These are phyloP conservation scores for Coniochaeta sp. DNA, from an alignment of 2,329 filamentous ascomycete genomes.

Conservation along the genomic window DNA sequence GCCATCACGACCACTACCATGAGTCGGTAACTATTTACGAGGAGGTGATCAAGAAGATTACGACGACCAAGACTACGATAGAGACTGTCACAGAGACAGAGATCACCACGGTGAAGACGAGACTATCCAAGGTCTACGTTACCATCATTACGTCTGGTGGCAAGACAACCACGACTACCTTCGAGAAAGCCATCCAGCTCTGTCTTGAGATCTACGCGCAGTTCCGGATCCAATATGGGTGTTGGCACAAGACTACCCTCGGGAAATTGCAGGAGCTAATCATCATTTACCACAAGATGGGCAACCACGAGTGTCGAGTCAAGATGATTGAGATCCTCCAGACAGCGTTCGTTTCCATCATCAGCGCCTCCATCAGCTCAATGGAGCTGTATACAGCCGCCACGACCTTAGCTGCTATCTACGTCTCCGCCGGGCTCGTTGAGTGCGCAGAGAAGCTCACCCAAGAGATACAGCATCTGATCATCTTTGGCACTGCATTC, in stretches of 20 bases:
- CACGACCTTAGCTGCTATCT: constrained; percentile 35
- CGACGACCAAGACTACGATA: constrained; percentile 27
- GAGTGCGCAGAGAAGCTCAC: constrained; percentile 33
- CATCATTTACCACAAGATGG: constrained; percentile 29
- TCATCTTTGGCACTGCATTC: constrained; percentile 35
- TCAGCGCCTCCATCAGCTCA: constrained; percentile 25
- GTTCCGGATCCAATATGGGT: constrained; percentile 32
- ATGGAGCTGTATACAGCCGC: constrained; percentile 42
- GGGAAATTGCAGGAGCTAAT: constrained; percentile 33
- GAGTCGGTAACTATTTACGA: constrained; percentile 38
- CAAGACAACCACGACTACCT: constrained; percentile 23
- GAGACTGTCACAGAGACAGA: constrained; percentile 25
- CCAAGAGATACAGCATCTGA: constrained; percentile 39
- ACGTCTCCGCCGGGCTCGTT: constrained; percentile 29
- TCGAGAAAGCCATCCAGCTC: constrained; percentile 28
- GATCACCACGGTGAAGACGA: constrained; percentile 37
- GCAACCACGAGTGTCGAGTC: constrained; percentile 26
- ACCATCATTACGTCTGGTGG: constrained; percentile 29
- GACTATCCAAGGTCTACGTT: constrained; percentile 39
- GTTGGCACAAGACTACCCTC: constrained; percentile 37
- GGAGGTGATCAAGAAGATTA: constrained; percentile 30
- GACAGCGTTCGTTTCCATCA: constrained; percentile 30
- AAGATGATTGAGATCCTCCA: constrained; percentile 30
- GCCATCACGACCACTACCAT: constrained; percentile 30
- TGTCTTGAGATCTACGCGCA: constrained; percentile 34